Evolutionary conservation across 768 basidiomycete species (phyloP).

Genomic region (Pleurotus sapidus): DNA sequence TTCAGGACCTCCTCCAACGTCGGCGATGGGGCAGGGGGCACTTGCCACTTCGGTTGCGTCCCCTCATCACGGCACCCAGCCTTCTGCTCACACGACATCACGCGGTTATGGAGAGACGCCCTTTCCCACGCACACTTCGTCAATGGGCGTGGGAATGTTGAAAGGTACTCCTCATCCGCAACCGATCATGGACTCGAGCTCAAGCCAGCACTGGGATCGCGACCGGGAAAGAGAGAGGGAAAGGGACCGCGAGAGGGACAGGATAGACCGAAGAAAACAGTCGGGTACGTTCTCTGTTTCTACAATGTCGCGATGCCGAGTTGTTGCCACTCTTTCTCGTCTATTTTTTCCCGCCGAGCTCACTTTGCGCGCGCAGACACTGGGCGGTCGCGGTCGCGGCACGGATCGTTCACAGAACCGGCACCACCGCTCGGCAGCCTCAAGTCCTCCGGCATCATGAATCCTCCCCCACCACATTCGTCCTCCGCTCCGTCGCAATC

Average conservation of each 20-base stretch:
- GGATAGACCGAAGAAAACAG: neutral
- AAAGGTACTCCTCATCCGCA: slow-evolving; percentile 10
- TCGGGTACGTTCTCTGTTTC: neutral
- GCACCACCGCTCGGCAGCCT: slow-evolving; percentile 5
- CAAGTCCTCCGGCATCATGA: slow-evolving; percentile 3
- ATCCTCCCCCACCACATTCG: slow-evolving; percentile 3
- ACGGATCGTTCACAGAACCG: slow-evolving; percentile 6
- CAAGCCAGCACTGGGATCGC: slow-evolving; percentile 13
- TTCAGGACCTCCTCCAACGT: slow-evolving; percentile 12
- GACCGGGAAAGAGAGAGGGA: slow-evolving; percentile 14
- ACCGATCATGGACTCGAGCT: slow-evolving; percentile 24
- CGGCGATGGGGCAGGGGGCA: slow-evolving; percentile 10
- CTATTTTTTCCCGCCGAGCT: neutral
- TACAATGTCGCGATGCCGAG: neutral
- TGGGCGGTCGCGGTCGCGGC: slow-evolving; percentile 16
- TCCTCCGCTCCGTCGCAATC: slow-evolving; percentile 1
- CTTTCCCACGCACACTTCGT: slow-evolving; percentile 5
- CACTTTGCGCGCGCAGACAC: neutral
- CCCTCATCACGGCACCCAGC: slow-evolving; percentile 5
- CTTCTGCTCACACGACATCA: neutral
- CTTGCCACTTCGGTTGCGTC: slow-evolving; percentile 1
- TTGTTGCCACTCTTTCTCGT: neutral
- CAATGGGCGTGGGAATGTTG: slow-evolving; percentile 16
- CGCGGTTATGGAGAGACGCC: slow-evolving; percentile 2
- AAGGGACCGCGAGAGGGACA: neutral